A percentile compares a stretch with the other conserved stretches of the same genome.
Conservation (phyloP, 2,329 filamentous ascomycete genomes). For the Endoconidiophora laricicola region DNA sequence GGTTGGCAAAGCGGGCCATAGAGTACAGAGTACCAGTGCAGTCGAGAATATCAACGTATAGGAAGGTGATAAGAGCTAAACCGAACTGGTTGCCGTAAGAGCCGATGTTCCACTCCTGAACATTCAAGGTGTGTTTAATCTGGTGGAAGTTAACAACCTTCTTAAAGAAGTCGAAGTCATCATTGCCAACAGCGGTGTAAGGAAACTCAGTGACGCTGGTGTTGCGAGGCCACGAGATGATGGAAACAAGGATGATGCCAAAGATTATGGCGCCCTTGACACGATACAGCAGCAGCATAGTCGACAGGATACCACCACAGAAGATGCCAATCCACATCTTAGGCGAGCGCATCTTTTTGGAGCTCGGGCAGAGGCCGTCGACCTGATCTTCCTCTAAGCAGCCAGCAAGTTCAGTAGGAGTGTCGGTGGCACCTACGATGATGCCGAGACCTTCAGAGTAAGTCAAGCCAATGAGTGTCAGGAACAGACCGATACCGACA, state of each 20-base stretch:
- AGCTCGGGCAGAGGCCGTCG: slow-evolving; percentile 38
- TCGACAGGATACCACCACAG: slow-evolving; percentile 65
- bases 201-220: slow-evolving; percentile 72
- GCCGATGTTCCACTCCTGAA: slow-evolving; percentile 57
- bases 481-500: slow-evolving; percentile 71
- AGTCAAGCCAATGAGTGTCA: slow-evolving; percentile 59
- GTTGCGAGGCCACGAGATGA: slow-evolving; percentile 72
- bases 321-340: slow-evolving; percentile 83
- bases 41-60: slow-evolving; percentile 68
- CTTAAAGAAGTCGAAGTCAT: slow-evolving; percentile 71
- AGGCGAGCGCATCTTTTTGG: slow-evolving; percentile 63
- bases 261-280: slow-evolving; percentile 76
- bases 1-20: slow-evolving; percentile 61
- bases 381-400: slow-evolving; percentile 30
- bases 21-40: slow-evolving; percentile 63
- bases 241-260: slow-evolving; percentile 67
- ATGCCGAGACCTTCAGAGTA: slow-evolving; percentile 72
- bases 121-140: slow-evolving; percentile 51
- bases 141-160: slow-evolving; percentile 72
- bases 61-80: slow-evolving; percentile 61
- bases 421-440: slow-evolving; percentile 49
- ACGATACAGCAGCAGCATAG: slow-evolving; percentile 67
- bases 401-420: slow-evolving; percentile 60
- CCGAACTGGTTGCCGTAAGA: slow-evolving; percentile 60
- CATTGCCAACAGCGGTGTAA: slow-evolving; percentile 49